Evolutionary conservation across 2,329 filamentous ascomycete genomes (phyloP), one percentile per base, ranked within the genome.

Genomic region (Ophiocordyceps unilateralis): DNA sequence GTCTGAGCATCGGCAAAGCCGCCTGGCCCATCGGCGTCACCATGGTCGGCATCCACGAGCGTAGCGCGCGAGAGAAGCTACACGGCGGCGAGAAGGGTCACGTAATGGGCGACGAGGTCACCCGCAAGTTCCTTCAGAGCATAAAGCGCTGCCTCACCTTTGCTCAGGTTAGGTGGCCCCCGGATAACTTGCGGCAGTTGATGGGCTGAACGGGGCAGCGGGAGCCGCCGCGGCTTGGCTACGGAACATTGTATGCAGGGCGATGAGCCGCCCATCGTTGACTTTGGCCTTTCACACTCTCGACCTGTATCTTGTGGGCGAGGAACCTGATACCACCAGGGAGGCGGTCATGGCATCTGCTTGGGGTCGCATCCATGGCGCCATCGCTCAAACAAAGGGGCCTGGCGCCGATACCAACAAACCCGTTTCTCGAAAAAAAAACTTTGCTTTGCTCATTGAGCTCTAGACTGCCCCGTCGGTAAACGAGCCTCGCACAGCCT

Each of bases 31-130:
- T 98, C 55, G 91, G 91, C 63, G 91, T 98, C 34, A 98, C 91
- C 60, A 98, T 96, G 91, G 91, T 98, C 55, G 91, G 91, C 69
- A 98, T 98, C 53, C 91, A 98, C 74, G 91, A 96, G 69, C 78
- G 91, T 56, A 91, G 83, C 51, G 89, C 91, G 19, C 76, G 91
- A 48, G 91, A 98, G 65, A 98, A 98, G 65, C 67, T 98, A 46
- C 88, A 96, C 58, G 78, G 91, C 59, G 81, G 80, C 45, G 78
- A 81, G 55, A 81, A 87, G 55, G 91, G 89, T 4, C 88, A 98
- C 60, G 94, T 96, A 53, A 87, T 98, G 80, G 89, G 87, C 45
- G 91, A 96, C 58, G 91, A 98, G 65, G 79, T 83, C 39, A 98
- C 91, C 42, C 75, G 91, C 50, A 98, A 96, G 65, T 95, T 88